Evolutionary conservation across 2,329 filamentous ascomycete genomes (phyloP).

Genomic region (Neofusicoccum parvum): DNA sequence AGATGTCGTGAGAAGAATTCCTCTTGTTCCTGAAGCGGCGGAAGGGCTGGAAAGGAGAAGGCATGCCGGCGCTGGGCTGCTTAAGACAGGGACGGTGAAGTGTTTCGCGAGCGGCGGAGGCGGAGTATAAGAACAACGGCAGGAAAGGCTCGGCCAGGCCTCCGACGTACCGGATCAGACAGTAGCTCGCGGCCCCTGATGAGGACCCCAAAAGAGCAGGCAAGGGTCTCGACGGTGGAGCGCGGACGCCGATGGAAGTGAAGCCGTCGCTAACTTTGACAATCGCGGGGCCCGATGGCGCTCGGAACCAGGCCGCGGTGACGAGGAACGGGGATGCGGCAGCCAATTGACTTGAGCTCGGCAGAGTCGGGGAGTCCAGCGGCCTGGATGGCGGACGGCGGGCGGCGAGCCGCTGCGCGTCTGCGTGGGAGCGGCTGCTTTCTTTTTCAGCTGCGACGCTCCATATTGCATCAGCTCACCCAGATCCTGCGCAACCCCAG

Average conservation of each 20-base stretch:
- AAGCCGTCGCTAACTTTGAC: background rate
- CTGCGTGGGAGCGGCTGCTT: background rate
- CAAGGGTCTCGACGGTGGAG: constrained; percentile 4
- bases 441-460: background rate
- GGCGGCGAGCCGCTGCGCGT: background rate
- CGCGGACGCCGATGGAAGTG: constrained; percentile 4
- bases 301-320: background rate
- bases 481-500: constrained; percentile 10
- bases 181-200: background rate
- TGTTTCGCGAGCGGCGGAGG: background rate
- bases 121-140: background rate
- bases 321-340: background rate
- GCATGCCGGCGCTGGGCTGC: background rate
- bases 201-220: background rate
- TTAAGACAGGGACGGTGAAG: background rate
- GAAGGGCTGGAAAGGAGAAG: background rate
- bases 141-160: background rate
- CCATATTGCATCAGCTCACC: background rate
- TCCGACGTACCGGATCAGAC: background rate
- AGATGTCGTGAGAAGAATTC: background rate
- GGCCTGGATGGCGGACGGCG: background rate
- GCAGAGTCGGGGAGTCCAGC: background rate
- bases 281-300: constrained; percentile 9
- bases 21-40: background rate
- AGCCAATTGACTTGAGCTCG: background rate